Conservation (phyloP, 2,329 filamentous ascomycete species). For the Aureobasidium mangrovei region DNA sequence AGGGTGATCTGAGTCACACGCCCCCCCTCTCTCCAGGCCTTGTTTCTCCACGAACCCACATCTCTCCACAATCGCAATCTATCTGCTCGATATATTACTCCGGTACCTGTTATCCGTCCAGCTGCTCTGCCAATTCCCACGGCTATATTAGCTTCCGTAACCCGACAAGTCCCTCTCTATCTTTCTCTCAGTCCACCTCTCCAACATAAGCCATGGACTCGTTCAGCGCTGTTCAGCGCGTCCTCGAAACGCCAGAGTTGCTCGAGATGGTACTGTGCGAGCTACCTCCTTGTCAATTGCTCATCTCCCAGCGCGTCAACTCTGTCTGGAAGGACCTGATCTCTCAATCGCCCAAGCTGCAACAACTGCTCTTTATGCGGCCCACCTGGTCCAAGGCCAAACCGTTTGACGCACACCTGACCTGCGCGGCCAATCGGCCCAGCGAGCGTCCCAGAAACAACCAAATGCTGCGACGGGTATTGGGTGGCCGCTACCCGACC, state of each 20-base stretch:
- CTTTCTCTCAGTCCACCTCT: too few relatives aligned
- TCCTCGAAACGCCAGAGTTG: conserved; percentile 31
- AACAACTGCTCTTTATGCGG: conserved; percentile 28
- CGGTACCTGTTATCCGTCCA: not conserved
- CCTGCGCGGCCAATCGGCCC: conserved; percentile 18
- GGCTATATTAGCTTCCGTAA: not conserved
- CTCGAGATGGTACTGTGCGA: conserved; percentile 30
- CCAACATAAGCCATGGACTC: not conserved
- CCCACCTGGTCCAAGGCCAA: conserved; percentile 25
- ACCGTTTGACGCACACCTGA: conserved; percentile 17
- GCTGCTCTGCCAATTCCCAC: not conserved
- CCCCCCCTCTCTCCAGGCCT: not conserved
- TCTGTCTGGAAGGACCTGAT: conserved; percentile 23
- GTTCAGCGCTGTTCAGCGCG: conserved; percentile 11
- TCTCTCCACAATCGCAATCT: not conserved
- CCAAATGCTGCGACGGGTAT: conserved; percentile 25
- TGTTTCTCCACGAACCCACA: not conserved
- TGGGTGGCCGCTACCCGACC: conserved; percentile 27
- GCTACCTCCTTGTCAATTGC: conserved; percentile 25
- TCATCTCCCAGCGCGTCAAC: conserved; percentile 27
- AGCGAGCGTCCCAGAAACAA: conserved; percentile 28
- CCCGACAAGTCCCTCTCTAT: not conserved
- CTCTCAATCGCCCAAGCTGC: conserved; percentile 22
- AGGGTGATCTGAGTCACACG: too few relatives aligned
- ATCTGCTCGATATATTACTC: not conserved